These are phyloP conservation scores for Leptographium flavum DNA, from an alignment of 2,329 filamentous ascomycete genomes.

Conservation along the genomic window DNA sequence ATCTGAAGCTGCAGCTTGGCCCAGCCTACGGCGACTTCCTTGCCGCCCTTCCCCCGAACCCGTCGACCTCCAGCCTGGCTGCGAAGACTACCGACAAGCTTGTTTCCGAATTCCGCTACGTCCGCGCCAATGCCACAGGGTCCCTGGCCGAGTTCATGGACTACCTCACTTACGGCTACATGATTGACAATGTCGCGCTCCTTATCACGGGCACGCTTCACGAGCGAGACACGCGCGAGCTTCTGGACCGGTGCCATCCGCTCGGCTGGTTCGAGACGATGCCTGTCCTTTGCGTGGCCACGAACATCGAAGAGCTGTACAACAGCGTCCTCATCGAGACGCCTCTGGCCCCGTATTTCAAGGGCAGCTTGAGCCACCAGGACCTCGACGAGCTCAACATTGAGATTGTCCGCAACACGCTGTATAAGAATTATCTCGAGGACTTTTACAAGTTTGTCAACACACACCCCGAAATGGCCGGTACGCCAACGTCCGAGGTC, in stretches of 20 bases:
- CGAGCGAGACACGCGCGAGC: conserved; percentile 89
- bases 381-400: conserved; percentile 98
- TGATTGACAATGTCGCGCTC: conserved; percentile 98
- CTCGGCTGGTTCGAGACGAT: conserved; percentile 98
- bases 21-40: conserved; percentile 97
- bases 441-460: conserved; percentile 95
- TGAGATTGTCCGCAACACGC: conserved; percentile 93
- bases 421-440: conserved; percentile 99
- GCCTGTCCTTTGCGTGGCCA: conserved; percentile 93
- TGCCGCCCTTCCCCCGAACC: conserved; percentile 82
- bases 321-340: conserved; percentile 97
- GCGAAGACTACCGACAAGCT: conserved; percentile 96
- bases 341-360: conserved; percentile 91
- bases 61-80: conserved; percentile 87
- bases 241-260: conserved; percentile 90
- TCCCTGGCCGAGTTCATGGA: conserved; percentile 92
- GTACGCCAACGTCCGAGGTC: conserved; percentile 80
- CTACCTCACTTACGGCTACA: conserved; percentile 97
- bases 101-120: conserved; percentile 91
- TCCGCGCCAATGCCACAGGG: conserved; percentile 85
- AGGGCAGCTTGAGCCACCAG: conserved; percentile 87
- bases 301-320: conserved; percentile 97
- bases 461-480: conserved; percentile 69
- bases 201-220: conserved; percentile 96
- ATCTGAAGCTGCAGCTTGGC: conserved; percentile 93